Evolutionary conservation across 2,329 filamentous ascomycete genomes (phyloP).

Genomic region (Penicillium sp.): DNA sequence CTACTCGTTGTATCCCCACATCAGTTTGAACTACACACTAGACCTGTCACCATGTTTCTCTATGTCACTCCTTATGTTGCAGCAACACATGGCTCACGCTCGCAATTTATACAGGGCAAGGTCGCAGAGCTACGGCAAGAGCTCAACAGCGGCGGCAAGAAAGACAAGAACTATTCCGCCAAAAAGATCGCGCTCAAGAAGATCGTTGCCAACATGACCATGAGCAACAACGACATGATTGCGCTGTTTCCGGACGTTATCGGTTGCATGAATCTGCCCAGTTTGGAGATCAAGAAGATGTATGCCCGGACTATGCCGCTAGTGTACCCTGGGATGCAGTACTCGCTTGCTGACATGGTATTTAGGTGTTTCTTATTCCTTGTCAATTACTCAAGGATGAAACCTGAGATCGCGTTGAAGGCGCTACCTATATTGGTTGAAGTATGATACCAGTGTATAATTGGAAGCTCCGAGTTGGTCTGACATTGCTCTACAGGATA

Average conservation of each 20-base stretch:
- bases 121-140: constrained; percentile 94
- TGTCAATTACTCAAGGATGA: constrained; percentile 93
- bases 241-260: constrained; percentile 94
- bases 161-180: constrained; percentile 90
- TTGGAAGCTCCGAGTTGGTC: neutral
- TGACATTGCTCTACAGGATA: constrained; percentile 58
- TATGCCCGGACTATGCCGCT: constrained; percentile 41
- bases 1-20: constrained; percentile 6
- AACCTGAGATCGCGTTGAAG: constrained; percentile 89
- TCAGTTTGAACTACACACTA: neutral
- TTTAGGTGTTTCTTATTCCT: constrained; percentile 92
- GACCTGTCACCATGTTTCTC: constrained; percentile 28
- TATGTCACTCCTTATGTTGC: constrained; percentile 28
- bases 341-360: constrained; percentile 10
- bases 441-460: constrained; percentile 47
- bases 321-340: neutral
- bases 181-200: constrained; percentile 99
- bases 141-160: constrained; percentile 89
- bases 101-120: constrained; percentile 73
- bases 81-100: constrained; percentile 31
- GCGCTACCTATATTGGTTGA: constrained; percentile 82
- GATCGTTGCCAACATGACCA: constrained; percentile 99
- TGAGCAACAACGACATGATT: constrained; percentile 99
- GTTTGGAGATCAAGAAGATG: constrained; percentile 99
- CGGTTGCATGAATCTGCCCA: constrained; percentile 89